Percentiles rank a stretch among this genome's conserved stretches.
Conservation (phyloP, 2,329 filamentous ascomycete genomes). For the Hymenotorrendiella dingleyae region DNA sequence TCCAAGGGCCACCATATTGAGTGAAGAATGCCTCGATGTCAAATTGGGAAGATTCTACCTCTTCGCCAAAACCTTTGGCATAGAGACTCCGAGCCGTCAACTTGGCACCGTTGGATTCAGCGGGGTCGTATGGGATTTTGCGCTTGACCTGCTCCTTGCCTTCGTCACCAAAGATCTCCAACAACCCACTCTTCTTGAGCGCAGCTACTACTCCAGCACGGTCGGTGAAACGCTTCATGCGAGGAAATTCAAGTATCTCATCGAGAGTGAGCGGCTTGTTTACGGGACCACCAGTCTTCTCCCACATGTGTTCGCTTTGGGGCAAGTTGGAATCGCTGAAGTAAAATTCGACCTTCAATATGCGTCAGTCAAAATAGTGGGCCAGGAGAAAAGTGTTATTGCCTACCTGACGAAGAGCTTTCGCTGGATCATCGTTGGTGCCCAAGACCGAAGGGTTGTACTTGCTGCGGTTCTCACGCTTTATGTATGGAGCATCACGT, state of each 20-base stretch:
- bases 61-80: conserved; percentile 87
- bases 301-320: conserved; percentile 81
- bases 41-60: conserved; percentile 79
- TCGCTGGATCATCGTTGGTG: conserved; percentile 54
- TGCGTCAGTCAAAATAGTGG: conserved; percentile 9
- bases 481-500: too few relatives aligned
- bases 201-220: conserved; percentile 79
- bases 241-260: conserved; percentile 80
- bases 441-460: conserved; percentile 49
- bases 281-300: conserved; percentile 66
- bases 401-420: conserved; percentile 61
- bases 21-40: conserved; percentile 91
- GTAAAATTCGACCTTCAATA: conserved; percentile 80
- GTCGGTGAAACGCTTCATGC: conserved; percentile 88
- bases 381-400: neutral
- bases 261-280: conserved; percentile 79
- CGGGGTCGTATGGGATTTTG: conserved; percentile 62
- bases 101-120: conserved; percentile 55
- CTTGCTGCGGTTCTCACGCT: conserved; percentile 42
- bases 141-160: conserved; percentile 68
- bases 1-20: conserved; percentile 70
- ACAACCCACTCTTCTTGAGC: conserved; percentile 66
- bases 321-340: conserved; percentile 88
- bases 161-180: conserved; percentile 70
- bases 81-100: conserved; percentile 63